Base-by-base conservation (phyloP, 805 yeast genomes). In the Spathaspora girioi region DNA sequence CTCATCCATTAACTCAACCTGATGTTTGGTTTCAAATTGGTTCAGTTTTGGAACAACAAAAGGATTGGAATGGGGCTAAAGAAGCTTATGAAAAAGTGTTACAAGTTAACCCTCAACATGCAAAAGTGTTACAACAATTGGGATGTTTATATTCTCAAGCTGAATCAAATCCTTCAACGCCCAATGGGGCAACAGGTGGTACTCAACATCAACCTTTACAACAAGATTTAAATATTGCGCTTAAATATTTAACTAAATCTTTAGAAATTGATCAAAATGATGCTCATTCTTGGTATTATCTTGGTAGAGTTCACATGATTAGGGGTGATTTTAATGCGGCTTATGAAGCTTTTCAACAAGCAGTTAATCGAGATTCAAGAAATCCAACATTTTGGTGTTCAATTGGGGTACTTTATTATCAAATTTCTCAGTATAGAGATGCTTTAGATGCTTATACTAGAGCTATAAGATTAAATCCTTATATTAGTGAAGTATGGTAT, bases 1-100 rank as follows among this genome's bases (percentile, higher is more conserved):
- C 99, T 1, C 86, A 90, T 49, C 99, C 99, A 1, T 76, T 94
- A 56, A 92, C 97, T 45, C 97, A 90, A 66, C 90, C 96, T 47
- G 99, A 94, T 66, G 96, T 94, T 50, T 94, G 98, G 98, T 94
- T 94, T 75, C 99, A 94, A 71, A 88, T 94, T 56, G 99, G 99
- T 41, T 87, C 91, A 31, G 98, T 94, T 1, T 79, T 94, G 60
- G 99, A 94, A 68, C 96, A 88, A 65, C 93, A 89, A 72, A 84
- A 90, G 62, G 97, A 91, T 64, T 93, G 89, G 80, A 82, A 79
- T 55, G 89, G 92, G 38, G 98, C 99, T 2, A 84, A 86, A 61
- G 97, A 92, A 56, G 98, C 98, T 8, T 94, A 94, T 67, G 97
- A 93, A 69, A 82, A 94, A 53, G 98, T 94, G 0, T 75, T 94